Base-by-base conservation (phyloP, 2,329 filamentous ascomycete genomes). In the Apiospora pterosperma region DNA sequence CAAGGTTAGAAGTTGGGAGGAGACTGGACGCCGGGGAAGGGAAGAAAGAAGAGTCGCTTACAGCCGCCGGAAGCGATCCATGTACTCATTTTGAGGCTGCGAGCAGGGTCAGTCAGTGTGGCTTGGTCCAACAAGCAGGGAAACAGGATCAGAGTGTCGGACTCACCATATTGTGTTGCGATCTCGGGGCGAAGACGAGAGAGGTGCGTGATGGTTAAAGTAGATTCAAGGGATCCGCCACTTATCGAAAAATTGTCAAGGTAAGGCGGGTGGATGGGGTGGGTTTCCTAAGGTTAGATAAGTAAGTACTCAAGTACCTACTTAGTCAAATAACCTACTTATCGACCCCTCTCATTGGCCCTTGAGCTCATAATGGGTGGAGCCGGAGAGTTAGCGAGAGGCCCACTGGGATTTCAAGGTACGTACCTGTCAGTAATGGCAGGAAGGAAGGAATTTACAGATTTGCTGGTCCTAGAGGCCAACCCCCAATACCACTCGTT, bases 41-140 rank as follows among this genome's bases (percentile, higher is more conserved):
- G 8, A 28, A 12, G 11, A 23, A 25, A 3, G 42, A 5, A 28
- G 63, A 52, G 39, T 39, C 48, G 52, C 52, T 59, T 70, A 67
- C 69, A 84, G 84, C 78, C 92, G 92, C 72, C 85, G 83, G 84
- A 88, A 93, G 79, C 91, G 86, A 79, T 96, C 92, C 81, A 92
- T 92, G 77, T 91, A 91, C 80, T 92, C 91, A 80, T 93, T 93
- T 84, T 95, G 90, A 85, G 91, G 91, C 90, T 91, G 21, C 63
- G 65, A 64, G 61, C 63, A 67, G 62, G 66, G 52, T 59, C 52
- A 59, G 52, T 59, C 42, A 48, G 10, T n/a, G 38, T n/a, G 64
- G 64, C 63, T 63, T 14, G 48, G 34, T 44, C 52, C 61, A 64
- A 34, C 36, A 67, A 68, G 69, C 64, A 55, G 75, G 73, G n/a